A percentile compares a stretch with the other conserved stretches of the same genome.
Conservation (phyloP, 495 filamentous ascomycete species). For the Jackrogersella minutella region DNA sequence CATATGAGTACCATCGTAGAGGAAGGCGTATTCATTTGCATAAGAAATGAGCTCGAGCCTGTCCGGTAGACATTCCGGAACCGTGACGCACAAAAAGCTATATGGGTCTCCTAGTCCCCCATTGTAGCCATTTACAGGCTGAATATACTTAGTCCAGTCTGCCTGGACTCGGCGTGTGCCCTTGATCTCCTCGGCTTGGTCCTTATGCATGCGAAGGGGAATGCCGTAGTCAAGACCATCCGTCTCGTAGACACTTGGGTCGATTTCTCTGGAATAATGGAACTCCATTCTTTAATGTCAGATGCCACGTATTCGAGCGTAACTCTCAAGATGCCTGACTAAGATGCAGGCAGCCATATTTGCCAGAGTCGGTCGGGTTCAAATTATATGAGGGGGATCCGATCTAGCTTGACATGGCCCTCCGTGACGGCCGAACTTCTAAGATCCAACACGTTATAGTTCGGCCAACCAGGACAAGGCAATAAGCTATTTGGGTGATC, state of each 20-base stretch:
- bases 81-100: background rate
- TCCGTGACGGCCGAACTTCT: background rate
- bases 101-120: background rate
- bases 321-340: background rate
- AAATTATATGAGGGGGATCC: background rate
- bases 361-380: background rate
- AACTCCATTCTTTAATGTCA: background rate
- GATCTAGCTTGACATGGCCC: background rate
- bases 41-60: slow-evolving; percentile 8
- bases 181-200: background rate
- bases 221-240: slow-evolving; percentile 1
- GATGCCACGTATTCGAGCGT: background rate
- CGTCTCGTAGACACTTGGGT: background rate
- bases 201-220: background rate
- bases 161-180: background rate
- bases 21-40: slow-evolving; percentile 4
- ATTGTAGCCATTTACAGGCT: background rate
- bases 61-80: slow-evolving; percentile 1
- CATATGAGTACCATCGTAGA: background rate
- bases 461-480: background rate
- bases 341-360: background rate
- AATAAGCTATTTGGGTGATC: background rate
- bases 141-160: slow-evolving; percentile 3
- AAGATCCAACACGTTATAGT: background rate
- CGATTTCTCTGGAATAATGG: background rate